Conservation (phyloP, 768 basidiomycete species). For the Russula sp. region DNA sequence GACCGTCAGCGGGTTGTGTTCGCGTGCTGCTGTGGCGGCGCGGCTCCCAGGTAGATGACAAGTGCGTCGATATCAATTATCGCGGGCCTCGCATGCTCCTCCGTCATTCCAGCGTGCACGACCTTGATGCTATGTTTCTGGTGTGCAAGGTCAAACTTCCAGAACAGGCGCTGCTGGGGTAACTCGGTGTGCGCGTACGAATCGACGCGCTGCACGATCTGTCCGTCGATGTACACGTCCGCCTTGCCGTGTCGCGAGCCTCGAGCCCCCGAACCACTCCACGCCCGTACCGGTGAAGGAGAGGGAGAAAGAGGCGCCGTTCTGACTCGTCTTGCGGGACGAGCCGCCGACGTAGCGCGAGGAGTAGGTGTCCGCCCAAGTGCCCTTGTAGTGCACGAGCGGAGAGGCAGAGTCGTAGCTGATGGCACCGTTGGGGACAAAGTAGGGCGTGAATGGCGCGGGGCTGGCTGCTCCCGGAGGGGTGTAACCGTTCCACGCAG, state of each 20-base stretch:
- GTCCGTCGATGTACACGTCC: conserved; percentile 52
- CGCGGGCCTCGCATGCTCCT: conserved; percentile 30
- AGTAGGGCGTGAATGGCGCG: conserved; percentile 55
- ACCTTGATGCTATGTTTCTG: conserved; percentile 58
- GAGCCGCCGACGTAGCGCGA: conserved; percentile 44
- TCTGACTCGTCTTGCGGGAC: conserved; percentile 42
- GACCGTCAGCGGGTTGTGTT: conserved; percentile 72
- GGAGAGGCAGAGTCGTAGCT: conserved; percentile 64
- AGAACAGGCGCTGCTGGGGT: conserved; percentile 60
- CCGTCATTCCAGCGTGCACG: conserved; percentile 43
- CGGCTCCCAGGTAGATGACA: conserved; percentile 46
- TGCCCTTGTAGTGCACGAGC: conserved; percentile 52
- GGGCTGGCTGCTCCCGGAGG: conserved; percentile 41
- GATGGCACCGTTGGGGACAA: conserved; percentile 66
- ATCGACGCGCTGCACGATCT: conserved; percentile 39
- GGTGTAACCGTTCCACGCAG: conserved; percentile 66
- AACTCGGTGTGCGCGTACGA: conserved; percentile 31
- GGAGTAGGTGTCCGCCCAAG: conserved; percentile 52
- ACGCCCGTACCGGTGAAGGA: conserved; percentile 64
- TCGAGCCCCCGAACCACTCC: conserved; percentile 68
- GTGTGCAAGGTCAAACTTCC: conserved; percentile 43
- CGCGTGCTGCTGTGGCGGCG: conserved; percentile 27
- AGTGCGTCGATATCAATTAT: conserved; percentile 57
- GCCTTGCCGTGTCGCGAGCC: conserved; percentile 49
- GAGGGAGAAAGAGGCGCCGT: conserved; percentile 45